These are phyloP conservation scores for Eimeria falciformis DNA, from an alignment of 169 alveolate genomes.

Conservation along the genomic window DNA sequence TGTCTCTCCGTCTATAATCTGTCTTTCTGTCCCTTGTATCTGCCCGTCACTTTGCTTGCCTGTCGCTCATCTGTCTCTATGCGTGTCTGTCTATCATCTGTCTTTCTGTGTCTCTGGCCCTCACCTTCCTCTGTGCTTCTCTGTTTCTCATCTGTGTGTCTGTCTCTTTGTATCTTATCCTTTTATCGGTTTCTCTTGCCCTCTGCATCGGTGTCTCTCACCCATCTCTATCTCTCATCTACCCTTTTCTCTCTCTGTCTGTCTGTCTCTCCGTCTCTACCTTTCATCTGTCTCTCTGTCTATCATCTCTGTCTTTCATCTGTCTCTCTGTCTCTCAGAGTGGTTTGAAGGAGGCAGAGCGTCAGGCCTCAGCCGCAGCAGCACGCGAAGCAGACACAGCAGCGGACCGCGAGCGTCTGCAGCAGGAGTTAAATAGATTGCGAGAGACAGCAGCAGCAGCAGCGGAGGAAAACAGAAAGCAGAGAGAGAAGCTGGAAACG, in stretches of 20 bases:
- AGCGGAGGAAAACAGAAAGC: background rate
- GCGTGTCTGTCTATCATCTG: no score
- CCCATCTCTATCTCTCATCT: no score
- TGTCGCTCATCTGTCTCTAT: no score
- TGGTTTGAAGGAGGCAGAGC: constrained; percentile 1
- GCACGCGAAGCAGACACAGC: constrained; percentile 52
- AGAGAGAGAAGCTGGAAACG: background rate
- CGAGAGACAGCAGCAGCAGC: constrained; percentile 61
- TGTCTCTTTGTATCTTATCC: background rate
- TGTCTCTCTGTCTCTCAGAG: background rate
- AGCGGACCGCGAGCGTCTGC: constrained; percentile 39
- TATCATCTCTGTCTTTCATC: background rate
- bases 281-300: no score
- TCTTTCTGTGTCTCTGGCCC: no score
- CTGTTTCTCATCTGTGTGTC: background rate
- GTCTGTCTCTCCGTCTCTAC: background rate
- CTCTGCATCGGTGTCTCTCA: no score
- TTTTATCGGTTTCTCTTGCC: background rate
- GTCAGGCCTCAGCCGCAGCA: constrained; percentile 52
- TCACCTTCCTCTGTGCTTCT: background rate
- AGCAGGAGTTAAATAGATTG: constrained; percentile 29
- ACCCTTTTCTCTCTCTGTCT: background rate
- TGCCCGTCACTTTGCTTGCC: no score
- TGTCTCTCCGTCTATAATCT: no score
- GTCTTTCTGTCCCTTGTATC: no score